These are phyloP conservation scores for Irpex lacteus DNA, from an alignment of 1,284 basidiomycete species.

Conservation along the genomic window DNA sequence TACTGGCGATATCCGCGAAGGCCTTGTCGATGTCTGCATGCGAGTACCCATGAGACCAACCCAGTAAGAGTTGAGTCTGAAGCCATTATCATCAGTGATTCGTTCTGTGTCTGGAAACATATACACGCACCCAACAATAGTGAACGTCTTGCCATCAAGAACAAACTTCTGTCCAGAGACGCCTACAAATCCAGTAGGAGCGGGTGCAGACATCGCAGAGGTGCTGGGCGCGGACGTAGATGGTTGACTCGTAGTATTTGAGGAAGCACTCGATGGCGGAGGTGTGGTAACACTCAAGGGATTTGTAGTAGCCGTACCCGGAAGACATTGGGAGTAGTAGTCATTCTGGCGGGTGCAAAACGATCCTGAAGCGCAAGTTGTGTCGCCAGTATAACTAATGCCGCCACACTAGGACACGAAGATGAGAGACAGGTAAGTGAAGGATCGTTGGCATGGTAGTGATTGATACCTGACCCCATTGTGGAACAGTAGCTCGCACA, in stretches of 20 bases:
- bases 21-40: constrained; percentile 43
- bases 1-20: constrained; percentile 49
- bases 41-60: constrained; percentile 39
- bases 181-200: constrained; percentile 44
- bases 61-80: constrained; percentile 49
- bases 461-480: no score
- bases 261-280: constrained; percentile 15
- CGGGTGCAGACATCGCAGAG: constrained; percentile 23
- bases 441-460: no score
- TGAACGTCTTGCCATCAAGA: constrained; percentile 49
- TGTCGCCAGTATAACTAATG: constrained; percentile 30
- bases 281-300: constrained; percentile 14
- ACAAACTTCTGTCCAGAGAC: constrained; percentile 49
- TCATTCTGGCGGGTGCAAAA: neutral
- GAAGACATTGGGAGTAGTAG: constrained; percentile 31
- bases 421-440: neutral
- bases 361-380: constrained; percentile 16
- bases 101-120: neutral
- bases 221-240: constrained; percentile 24
- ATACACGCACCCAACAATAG: constrained; percentile 42
- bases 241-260: constrained; percentile 23
- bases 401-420: constrained; percentile 24
- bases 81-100: neutral
- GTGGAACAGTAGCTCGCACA: no score
- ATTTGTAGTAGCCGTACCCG: constrained; percentile 21